These are phyloP conservation scores for Taphrina betulina DNA, from an alignment of 1,139 yeast genomes.

Conservation along the genomic window DNA sequence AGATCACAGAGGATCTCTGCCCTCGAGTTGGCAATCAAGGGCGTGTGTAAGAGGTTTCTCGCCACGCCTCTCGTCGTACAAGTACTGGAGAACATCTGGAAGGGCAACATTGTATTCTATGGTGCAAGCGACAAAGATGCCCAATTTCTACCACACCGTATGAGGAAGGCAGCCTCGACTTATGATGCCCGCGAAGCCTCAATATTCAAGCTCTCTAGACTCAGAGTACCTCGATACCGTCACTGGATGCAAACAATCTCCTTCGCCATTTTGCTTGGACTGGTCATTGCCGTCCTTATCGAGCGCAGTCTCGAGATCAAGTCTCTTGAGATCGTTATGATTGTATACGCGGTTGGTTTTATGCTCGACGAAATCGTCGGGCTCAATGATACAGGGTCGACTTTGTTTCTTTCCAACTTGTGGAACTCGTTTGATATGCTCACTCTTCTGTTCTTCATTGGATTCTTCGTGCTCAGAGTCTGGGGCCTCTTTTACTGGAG, in stretches of 20 bases:
- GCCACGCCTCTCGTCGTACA: slow-evolving; percentile 58
- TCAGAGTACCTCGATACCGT: slow-evolving; percentile 47
- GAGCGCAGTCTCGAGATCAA: slow-evolving; percentile 39
- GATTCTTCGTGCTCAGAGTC: slow-evolving; percentile 41
- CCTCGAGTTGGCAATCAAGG: slow-evolving; percentile 56
- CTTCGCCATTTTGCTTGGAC: slow-evolving; percentile 44
- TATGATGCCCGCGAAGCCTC: slow-evolving; percentile 46
- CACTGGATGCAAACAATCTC: slow-evolving; percentile 48
- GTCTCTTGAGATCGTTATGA: slow-evolving; percentile 42
- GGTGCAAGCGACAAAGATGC: slow-evolving; percentile 46
- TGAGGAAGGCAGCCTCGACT: slow-evolving; percentile 46
- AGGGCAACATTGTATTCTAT: slow-evolving; percentile 52
- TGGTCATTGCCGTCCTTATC: slow-evolving; percentile 44
- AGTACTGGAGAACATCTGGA: slow-evolving; percentile 56
- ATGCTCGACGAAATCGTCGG: slow-evolving; percentile 46
- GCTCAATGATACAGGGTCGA: slow-evolving; percentile 45
- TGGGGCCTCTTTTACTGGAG: slow-evolving; percentile 37
- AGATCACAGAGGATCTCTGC: slow-evolving; percentile 52
- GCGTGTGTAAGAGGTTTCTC: slow-evolving; percentile 56
- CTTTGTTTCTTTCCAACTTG: slow-evolving; percentile 46
- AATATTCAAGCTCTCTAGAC: slow-evolving; percentile 45
- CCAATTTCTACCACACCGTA: slow-evolving; percentile 42
- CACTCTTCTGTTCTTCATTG: slow-evolving; percentile 42
- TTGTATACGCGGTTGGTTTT: slow-evolving; percentile 46
- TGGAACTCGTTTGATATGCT: slow-evolving; percentile 48